Evolutionary conservation across 2,329 filamentous ascomycete species (phyloP).

Genomic region (Sporothrix sp.): DNA sequence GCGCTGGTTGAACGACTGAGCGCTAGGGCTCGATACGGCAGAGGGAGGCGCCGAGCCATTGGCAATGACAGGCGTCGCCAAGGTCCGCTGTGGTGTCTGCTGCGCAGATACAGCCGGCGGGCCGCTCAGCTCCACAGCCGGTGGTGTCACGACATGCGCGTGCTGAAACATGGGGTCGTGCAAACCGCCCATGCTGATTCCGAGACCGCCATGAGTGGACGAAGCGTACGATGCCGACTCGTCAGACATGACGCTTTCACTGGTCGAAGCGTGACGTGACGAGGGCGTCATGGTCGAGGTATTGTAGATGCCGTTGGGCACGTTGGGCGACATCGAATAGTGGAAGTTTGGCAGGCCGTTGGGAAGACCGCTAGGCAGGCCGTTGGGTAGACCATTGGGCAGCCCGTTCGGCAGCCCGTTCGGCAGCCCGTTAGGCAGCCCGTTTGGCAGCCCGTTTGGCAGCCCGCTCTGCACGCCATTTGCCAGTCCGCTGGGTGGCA

Average conservation of each 20-base stretch:
- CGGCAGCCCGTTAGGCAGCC: too few relatives aligned
- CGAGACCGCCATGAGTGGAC: slow-evolving; percentile 22
- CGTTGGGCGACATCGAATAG: background rate
- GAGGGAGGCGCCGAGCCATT: slow-evolving; percentile 32
- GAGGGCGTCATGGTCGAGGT: slow-evolving; percentile 15
- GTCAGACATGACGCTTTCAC: slow-evolving; percentile 23
- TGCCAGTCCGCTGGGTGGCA: background rate
- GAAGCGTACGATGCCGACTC: slow-evolving; percentile 25
- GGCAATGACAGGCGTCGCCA: slow-evolving; percentile 42
- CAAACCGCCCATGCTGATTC: slow-evolving; percentile 16
- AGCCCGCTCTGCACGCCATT: too few relatives aligned
- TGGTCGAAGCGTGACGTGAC: slow-evolving; percentile 22
- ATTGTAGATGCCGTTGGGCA: background rate
- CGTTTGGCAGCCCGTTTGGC: background rate
- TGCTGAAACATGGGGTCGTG: slow-evolving; percentile 10
- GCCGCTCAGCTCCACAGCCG: slow-evolving; percentile 18
- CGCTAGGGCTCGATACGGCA: background rate
- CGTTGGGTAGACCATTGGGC: background rate
- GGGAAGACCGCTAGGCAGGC: background rate
- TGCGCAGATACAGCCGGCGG: slow-evolving; percentile 18
- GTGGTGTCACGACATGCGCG: slow-evolving; percentile 15
- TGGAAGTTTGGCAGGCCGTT: background rate
- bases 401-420: slow-evolving; percentile 8
- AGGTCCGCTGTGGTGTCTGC: slow-evolving; percentile 11
- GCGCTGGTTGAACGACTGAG: slow-evolving; percentile 25